A percentile compares a stretch with the other conserved stretches of the same genome.
Conservation (phyloP, 208 protist genomes). For the Leishmania gerbilli region DNA sequence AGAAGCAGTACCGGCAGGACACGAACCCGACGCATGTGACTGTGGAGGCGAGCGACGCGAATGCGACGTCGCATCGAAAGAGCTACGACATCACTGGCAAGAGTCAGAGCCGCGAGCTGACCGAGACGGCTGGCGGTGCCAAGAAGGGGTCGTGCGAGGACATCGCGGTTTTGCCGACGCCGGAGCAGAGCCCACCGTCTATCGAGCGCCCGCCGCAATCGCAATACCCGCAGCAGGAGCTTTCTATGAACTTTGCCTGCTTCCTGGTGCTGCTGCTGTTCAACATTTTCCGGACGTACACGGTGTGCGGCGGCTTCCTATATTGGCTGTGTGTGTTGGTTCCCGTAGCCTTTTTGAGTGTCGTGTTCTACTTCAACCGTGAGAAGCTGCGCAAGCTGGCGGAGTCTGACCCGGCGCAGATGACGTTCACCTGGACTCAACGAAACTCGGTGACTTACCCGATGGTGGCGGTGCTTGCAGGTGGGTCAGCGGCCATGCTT, state of each 20-base stretch:
- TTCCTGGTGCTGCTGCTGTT: conserved; percentile 74
- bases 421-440: conserved; percentile 68
- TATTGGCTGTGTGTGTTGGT: conserved; percentile 59
- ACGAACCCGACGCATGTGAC: conserved; percentile 27
- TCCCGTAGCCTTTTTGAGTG: conserved; percentile 35
- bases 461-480: conserved; percentile 69
- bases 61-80: background rate
- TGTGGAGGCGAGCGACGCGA: conserved; percentile 23
- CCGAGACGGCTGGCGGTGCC: conserved; percentile 17
- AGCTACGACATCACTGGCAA: conserved; percentile 15
- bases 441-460: conserved; percentile 61
- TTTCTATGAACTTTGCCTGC: conserved; percentile 47
- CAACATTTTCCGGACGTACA: conserved; percentile 51
- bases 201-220: conserved; percentile 25
- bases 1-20: conserved; percentile 47
- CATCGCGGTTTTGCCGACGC: conserved; percentile 1
- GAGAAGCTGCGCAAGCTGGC: conserved; percentile 38
- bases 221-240: conserved; percentile 64
- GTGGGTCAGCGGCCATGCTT: conserved; percentile 75
- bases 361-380: conserved; percentile 46
- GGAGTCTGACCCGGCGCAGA: conserved; percentile 18
- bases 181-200: background rate
- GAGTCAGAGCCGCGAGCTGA: conserved; percentile 7
- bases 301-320: conserved; percentile 43
- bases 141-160: background rate